A percentile compares a stretch with the other conserved stretches of the same genome.
These are phyloP conservation scores for Cenchrus americanus DNA, from an alignment of 176 grass and related monocot genomes.

Conservation along the genomic window DNA sequence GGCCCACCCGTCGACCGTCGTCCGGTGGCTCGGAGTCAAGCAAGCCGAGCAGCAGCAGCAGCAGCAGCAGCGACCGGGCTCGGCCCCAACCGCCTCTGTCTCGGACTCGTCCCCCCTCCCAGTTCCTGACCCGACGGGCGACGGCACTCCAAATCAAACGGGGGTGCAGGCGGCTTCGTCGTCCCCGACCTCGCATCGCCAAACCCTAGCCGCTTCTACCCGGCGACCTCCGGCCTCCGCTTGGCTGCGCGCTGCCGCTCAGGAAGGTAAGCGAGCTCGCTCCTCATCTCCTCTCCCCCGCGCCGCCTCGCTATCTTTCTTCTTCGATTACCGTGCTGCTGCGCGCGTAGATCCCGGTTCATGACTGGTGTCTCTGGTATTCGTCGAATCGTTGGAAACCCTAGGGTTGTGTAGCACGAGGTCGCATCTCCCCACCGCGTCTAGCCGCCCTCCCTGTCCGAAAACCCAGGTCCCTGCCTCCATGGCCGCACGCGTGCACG, in stretches of 20 bases:
- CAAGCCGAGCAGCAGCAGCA: background rate
- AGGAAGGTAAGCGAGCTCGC: constrained; percentile 3
- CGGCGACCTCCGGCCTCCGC: too few species aligned
- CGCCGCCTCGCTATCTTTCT: background rate
- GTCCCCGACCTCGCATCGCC: background rate
- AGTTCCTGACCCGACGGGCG: background rate
- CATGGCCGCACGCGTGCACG: too few species aligned
- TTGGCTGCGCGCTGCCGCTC: too few species aligned
- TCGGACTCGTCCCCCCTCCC: background rate
- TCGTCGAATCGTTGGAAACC: background rate
- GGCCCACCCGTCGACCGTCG: background rate
- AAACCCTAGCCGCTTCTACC: constrained; percentile 1
- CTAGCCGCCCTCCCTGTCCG: background rate
- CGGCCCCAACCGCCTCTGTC: background rate
- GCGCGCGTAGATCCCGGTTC: background rate
- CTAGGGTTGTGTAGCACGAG: background rate
- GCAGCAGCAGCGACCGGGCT: background rate
- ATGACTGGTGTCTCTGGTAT: background rate
- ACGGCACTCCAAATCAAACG: constrained; percentile 12
- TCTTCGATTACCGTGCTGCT: background rate
- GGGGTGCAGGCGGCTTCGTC: background rate
- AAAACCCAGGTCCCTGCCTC: too few species aligned
- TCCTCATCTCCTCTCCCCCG: background rate
- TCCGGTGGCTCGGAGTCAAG: background rate
- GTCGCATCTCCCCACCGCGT: background rate